phyloP scores from a whole-genome alignment of 495 filamentous ascomycete genomes.

The Lindgomyces ingoldianus region DNA sequence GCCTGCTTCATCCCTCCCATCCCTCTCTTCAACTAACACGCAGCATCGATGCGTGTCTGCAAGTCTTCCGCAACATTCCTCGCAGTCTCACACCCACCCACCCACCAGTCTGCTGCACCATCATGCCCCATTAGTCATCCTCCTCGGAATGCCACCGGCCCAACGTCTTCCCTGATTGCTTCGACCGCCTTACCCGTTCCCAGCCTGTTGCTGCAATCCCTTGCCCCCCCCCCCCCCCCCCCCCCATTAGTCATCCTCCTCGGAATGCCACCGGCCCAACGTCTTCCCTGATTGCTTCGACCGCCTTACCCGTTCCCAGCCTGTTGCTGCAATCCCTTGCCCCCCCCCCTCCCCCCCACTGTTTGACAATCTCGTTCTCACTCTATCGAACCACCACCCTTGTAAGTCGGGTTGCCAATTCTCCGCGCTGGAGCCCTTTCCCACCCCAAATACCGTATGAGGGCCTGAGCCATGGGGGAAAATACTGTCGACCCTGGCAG shows the following conservation, averaged over 20 bases:
- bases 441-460: not conserved
- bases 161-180: not conserved
- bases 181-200: not conserved
- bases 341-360: not conserved
- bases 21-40: not conserved
- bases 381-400: not conserved
- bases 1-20: slow-evolving; percentile 7
- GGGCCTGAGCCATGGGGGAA: slow-evolving; percentile 12
- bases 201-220: not conserved
- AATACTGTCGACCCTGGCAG: slow-evolving; percentile 10
- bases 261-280: slow-evolving; percentile 6
- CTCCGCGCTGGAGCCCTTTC: slow-evolving; percentile 2
- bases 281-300: not conserved
- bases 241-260: slow-evolving; percentile 7
- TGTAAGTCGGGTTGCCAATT: not conserved
- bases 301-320: not conserved
- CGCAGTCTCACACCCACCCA: too few relatives aligned
- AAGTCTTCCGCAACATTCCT: too few relatives aligned
- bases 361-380: not conserved
- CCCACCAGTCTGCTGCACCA: not conserved
- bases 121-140: slow-evolving; percentile 9
- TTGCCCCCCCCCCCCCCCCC: too few relatives aligned
- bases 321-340: not conserved
- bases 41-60: not conserved
- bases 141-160: slow-evolving; percentile 1